phyloP scores from a whole-genome alignment of 1,139 yeast genomes.

The Zygosaccharomyces sapae region DNA sequence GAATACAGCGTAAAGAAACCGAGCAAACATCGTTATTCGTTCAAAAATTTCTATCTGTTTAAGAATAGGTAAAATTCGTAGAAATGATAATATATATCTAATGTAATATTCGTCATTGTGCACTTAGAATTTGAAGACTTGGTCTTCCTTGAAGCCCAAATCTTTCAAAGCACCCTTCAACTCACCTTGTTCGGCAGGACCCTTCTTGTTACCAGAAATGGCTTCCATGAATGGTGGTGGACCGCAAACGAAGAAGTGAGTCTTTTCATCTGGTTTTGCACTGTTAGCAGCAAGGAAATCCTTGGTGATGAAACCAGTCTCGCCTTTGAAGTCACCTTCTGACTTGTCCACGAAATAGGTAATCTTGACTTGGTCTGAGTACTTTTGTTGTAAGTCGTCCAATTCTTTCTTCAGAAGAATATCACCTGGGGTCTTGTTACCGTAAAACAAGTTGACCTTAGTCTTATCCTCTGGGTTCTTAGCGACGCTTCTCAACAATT shows the following conservation, averaged over 20 bases:
- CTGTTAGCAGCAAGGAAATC: constrained; percentile 57
- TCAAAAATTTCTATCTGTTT: constrained; percentile 9
- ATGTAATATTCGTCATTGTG: background rate
- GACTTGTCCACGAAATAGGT: constrained; percentile 73
- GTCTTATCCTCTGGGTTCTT: constrained; percentile 80
- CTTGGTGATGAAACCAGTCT: constrained; percentile 67
- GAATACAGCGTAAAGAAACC: constrained; percentile 12
- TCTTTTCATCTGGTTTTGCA: constrained; percentile 55
- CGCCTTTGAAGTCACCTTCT: constrained; percentile 45
- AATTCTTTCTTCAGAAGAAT: constrained; percentile 73
- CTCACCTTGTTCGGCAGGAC: constrained; percentile 94
- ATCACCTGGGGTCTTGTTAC: constrained; percentile 71
- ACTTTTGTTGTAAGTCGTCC: constrained; percentile 56
- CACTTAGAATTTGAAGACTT: constrained; percentile 79
- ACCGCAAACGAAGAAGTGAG: constrained; percentile 84
- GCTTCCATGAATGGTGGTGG: constrained; percentile 84
- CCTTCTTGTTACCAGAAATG: constrained; percentile 76
- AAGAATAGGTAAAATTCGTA: constrained; percentile 6
- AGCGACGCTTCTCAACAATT: constrained; percentile 65
- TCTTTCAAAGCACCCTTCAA: constrained; percentile 82
- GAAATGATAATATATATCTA: background rate
- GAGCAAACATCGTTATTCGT: constrained; percentile 11
- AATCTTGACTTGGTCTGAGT: constrained; percentile 72
- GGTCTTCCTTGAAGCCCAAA: constrained; percentile 79
- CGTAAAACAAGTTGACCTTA: constrained; percentile 73